Percentiles rank a stretch among this genome's conserved stretches.
Conservation (phyloP, 1,139 yeast genomes). For the Yamadazyma songkhlaensis region DNA sequence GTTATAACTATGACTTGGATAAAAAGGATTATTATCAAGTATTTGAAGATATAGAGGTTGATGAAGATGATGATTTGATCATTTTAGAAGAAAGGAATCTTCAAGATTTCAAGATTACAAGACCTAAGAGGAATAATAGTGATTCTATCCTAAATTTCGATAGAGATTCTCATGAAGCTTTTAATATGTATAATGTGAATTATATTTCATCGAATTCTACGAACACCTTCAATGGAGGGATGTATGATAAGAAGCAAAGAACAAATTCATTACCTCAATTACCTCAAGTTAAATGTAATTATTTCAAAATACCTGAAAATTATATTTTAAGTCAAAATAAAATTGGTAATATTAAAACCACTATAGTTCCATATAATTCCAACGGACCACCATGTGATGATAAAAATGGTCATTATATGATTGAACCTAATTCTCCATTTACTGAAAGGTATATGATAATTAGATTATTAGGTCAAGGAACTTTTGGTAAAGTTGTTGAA, state of each 20-base stretch:
- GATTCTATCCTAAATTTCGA: slow-evolving; percentile 38
- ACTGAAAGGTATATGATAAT: slow-evolving; percentile 67
- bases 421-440: slow-evolving; percentile 55
- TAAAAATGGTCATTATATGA: slow-evolving; percentile 81
- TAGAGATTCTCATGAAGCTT: slow-evolving; percentile 42
- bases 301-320: slow-evolving; percentile 37
- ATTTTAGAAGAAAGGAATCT: slow-evolving; percentile 34
- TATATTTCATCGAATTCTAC: slow-evolving; percentile 9
- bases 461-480: slow-evolving; percentile 88
- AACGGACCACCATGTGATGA: slow-evolving; percentile 58
- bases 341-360: slow-evolving; percentile 42
- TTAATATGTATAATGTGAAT: slow-evolving; percentile 42
- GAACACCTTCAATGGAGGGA: background rate
- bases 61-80: slow-evolving; percentile 32
- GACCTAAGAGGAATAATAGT: slow-evolving; percentile 32
- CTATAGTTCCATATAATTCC: slow-evolving; percentile 37
- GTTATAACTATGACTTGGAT: slow-evolving; percentile 3
- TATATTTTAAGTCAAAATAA: slow-evolving; percentile 40
- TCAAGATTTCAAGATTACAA: slow-evolving; percentile 19
- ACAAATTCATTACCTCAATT: slow-evolving; percentile 72
- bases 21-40: slow-evolving; percentile 4
- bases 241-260: slow-evolving; percentile 43
- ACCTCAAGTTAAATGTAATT: slow-evolving; percentile 51
- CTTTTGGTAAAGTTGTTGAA: slow-evolving; percentile 92
- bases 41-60: slow-evolving; percentile 6